Percentiles rank a stretch among this genome's conserved stretches.
These are phyloP conservation scores for Guillardia theta DNA, from an alignment of 78 protist genomes.

Conservation along the genomic window DNA sequence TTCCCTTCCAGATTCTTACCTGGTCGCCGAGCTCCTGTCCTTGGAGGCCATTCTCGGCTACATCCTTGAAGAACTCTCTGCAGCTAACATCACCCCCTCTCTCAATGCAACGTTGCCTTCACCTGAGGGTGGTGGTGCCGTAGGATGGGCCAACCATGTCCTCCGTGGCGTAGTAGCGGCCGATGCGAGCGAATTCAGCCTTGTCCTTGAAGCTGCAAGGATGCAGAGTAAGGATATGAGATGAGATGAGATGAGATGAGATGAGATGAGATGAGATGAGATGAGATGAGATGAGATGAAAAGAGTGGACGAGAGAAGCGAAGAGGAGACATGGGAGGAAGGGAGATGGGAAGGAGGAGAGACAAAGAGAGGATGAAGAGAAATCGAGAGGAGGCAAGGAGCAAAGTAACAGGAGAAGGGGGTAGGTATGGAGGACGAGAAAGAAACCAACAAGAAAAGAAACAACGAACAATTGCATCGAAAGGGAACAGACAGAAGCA, in stretches of 20 bases:
- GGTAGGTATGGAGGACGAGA: not conserved
- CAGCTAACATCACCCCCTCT: too few relatives aligned
- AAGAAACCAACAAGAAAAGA: not conserved
- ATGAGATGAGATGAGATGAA: not conserved
- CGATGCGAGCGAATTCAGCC: not conserved
- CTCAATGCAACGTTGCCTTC: too few relatives aligned
- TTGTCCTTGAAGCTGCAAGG: not conserved
- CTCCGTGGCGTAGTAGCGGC: slow-evolving; percentile 24
- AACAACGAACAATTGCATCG: not conserved
- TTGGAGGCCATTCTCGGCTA: slow-evolving; percentile 9
- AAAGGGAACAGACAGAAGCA: not conserved
- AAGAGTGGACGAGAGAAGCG: not conserved
- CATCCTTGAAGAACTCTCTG: not conserved
- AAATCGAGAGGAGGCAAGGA: not conserved
- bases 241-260: not conserved
- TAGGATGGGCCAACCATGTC: slow-evolving; percentile 39
- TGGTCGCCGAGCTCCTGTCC: slow-evolving; percentile 20
- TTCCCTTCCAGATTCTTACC: too few relatives aligned
- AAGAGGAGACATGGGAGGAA: not conserved
- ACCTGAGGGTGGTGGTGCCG: slow-evolving; percentile 40
- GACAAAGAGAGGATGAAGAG: not conserved
- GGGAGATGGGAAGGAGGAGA: not conserved
- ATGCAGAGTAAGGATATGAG: not conserved
- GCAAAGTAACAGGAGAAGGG: not conserved
- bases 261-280: not conserved